Evolutionary conservation across 352 stramenopile genomes (phyloP).

Genomic region (Pilasporangium apinafurcum): DNA sequence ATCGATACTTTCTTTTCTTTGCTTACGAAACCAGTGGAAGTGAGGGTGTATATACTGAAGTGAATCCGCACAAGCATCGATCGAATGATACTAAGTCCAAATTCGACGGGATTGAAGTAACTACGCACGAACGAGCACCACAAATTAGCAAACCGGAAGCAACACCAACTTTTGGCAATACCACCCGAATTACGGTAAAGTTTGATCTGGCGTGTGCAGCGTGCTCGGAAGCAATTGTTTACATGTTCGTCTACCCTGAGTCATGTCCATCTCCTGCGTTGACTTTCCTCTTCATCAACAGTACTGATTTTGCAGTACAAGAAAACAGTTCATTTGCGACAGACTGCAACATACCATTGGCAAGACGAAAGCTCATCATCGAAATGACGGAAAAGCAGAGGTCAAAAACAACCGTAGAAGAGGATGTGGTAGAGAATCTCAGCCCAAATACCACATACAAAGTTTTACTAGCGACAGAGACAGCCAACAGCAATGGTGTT

Average conservation of each 20-base stretch:
- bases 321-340: not conserved
- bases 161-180: constrained; percentile 45
- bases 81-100: constrained; percentile 30
- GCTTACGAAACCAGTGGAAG: constrained; percentile 64
- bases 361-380: constrained; percentile 3
- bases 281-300: constrained; percentile 3
- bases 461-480: constrained; percentile 50
- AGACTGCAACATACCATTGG: constrained; percentile 1
- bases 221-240: constrained; percentile 38
- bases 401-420: constrained; percentile 25
- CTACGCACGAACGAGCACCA: constrained; percentile 44
- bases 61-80: constrained; percentile 56
- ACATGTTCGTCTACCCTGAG: constrained; percentile 39
- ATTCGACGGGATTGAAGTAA: constrained; percentile 42
- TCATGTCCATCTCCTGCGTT: constrained; percentile 16
- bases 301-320: not conserved
- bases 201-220: constrained; percentile 49
- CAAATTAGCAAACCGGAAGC: constrained; percentile 30
- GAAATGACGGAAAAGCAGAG: constrained; percentile 27
- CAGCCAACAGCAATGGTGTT: constrained; percentile 40
- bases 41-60: constrained; percentile 55
- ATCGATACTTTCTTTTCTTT: constrained; percentile 64
- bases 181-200: constrained; percentile 39
- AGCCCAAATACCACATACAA: constrained; percentile 40
- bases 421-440: constrained; percentile 25